Base-by-base conservation (phyloP, 768 basidiomycete genomes). In the Tylopilus subfusipes region DNA sequence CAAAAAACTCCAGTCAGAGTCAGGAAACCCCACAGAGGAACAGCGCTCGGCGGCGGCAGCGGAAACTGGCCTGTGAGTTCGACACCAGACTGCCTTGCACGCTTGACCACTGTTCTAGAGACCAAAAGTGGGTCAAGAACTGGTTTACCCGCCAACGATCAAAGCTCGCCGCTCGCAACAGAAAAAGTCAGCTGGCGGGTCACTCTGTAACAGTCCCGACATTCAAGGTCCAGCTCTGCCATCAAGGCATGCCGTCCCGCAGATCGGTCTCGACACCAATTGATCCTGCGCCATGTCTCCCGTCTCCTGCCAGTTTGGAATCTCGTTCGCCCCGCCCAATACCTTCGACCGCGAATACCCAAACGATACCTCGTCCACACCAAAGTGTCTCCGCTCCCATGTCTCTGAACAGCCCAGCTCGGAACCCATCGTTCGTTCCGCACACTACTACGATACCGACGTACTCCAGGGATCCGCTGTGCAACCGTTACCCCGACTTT, bases 1-100 rank as follows among this genome's bases (percentile, higher is more conserved):
- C 44, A 70, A 42, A 43, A 62, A 55, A n/a, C 57, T 71, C 14
- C 55, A 59, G 9, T 48, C 59, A 44, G 54, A 57, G 55, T 57
- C 64, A 6, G 44, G n/a, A 21, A 66, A 55, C 25, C 68, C 70
- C 7, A 62, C 66, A 2, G 56, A 59, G 36, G 50, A 56, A 19
- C 63, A 72, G 22, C 59, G 56, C 42, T 52, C 29, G 36, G 59
- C 59, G 11, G 64, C 50, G 3, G 66, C 56, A 12, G 57, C 29
- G 19, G 68, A 68, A 44, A 70, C 70, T 55, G 68, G 68, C 47
- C 43, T 70, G 68, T 70, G 64, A 59, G 70, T 70, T 44, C 29
- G 10, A 38, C 43, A 47, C 53, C 7, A 42, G 50, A 50, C 47
- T 25, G 31, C 30, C 43, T 22, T 55, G 10, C 59, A 31, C 36